Conservation (phyloP, 768 basidiomycete genomes). For the Tricholoma terreum region DNA sequence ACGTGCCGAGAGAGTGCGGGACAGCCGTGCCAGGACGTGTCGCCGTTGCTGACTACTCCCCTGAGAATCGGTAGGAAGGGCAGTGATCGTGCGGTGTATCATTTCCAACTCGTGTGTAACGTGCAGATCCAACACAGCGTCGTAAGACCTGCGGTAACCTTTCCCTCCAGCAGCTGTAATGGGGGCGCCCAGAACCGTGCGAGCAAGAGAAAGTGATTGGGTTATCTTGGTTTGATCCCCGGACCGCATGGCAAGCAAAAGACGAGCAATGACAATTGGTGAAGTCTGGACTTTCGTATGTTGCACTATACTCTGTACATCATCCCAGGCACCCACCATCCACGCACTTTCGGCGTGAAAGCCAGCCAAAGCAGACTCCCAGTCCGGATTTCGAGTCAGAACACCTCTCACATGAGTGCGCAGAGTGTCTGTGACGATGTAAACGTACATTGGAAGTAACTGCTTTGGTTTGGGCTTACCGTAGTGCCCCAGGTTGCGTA, state of each 20-base stretch:
- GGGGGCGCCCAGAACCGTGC: slow-evolving; percentile 70
- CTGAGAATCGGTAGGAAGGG: slow-evolving; percentile 38
- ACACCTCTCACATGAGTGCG: slow-evolving; percentile 93
- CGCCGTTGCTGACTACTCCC: slow-evolving; percentile 28
- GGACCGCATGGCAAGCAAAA: slow-evolving; percentile 75
- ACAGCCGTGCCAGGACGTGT: slow-evolving; percentile 41
- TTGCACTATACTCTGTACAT: slow-evolving; percentile 62
- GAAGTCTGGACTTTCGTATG: slow-evolving; percentile 50
- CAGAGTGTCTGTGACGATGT: slow-evolving; percentile 65
- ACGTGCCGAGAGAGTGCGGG: slow-evolving; percentile 53
- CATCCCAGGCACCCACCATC: slow-evolving; percentile 93
- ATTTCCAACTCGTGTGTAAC: slow-evolving; percentile 82
- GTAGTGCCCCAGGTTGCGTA: slow-evolving; percentile 94
- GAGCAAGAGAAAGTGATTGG: slow-evolving; percentile 58
- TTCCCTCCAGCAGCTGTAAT: slow-evolving; percentile 78
- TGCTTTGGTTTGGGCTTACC: slow-evolving; percentile 50
- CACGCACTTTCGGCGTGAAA: slow-evolving; percentile 94
- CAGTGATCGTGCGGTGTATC: slow-evolving; percentile 45
- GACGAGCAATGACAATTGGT: slow-evolving; percentile 70
- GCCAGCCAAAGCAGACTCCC: slow-evolving; percentile 72
- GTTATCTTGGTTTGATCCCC: slow-evolving; percentile 45
- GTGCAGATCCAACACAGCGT: slow-evolving; percentile 82
- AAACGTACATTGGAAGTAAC: neutral
- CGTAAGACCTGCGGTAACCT: slow-evolving; percentile 85
- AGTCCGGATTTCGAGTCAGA: slow-evolving; percentile 78